Conservation (phyloP, 306 rosid species). For the Ceratonia siliqua region DNA sequence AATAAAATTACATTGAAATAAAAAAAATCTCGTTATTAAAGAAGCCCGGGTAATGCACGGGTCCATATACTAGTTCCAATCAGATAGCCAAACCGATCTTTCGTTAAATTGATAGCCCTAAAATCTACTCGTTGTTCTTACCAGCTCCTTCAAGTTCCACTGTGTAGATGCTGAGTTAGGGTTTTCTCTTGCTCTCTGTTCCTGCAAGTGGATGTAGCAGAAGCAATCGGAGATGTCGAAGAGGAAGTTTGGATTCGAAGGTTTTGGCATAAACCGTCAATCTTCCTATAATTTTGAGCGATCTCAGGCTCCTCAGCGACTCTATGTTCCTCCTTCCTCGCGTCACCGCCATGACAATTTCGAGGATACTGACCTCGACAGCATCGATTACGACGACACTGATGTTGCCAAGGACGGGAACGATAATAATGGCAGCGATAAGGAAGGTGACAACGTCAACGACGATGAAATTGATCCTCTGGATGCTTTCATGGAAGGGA, state of each 20-base stretch:
- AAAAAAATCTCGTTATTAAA: too few species aligned
- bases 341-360: slow-evolving; percentile 77
- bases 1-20: too few species aligned
- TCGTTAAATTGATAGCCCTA: not conserved
- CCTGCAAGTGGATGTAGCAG: not conserved
- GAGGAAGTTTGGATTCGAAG: slow-evolving; percentile 91
- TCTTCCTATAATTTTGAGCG: slow-evolving; percentile 83
- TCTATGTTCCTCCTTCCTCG: slow-evolving; percentile 87
- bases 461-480: slow-evolving; percentile 84
- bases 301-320: slow-evolving; percentile 77
- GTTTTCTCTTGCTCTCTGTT: slow-evolving; percentile 23
- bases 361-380: slow-evolving; percentile 82
- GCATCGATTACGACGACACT: slow-evolving; percentile 68
- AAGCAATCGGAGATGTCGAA: slow-evolving; percentile 61
- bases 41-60: too few species aligned
- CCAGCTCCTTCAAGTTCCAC: not conserved
- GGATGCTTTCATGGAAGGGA: slow-evolving; percentile 96
- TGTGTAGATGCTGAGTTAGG: slow-evolving; percentile 33
- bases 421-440: slow-evolving; percentile 11
- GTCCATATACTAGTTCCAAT: too few species aligned
- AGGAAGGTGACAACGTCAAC: slow-evolving; percentile 29
- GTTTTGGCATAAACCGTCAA: slow-evolving; percentile 89
- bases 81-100: not conserved
- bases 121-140: not conserved
- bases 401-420: slow-evolving; percentile 39